Base-by-base conservation (phyloP, 768 basidiomycete species). In the Thelephora aurantiotincta region DNA sequence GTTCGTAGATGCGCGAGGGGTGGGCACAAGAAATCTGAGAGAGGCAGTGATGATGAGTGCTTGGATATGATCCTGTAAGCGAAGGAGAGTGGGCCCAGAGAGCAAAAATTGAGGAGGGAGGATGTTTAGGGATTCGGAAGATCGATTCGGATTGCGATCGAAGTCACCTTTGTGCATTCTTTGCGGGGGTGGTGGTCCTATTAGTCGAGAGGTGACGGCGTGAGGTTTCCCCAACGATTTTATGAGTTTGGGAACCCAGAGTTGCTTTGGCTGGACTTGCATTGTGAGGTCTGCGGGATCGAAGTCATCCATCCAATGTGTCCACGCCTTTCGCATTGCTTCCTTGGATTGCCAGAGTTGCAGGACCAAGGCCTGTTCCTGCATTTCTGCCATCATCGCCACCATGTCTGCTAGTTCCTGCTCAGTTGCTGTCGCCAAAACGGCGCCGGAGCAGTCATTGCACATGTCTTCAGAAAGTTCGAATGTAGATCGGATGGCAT, bases 71-170 rank as follows among this genome's bases (percentile, higher is more conserved):
- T 87, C 82, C 59, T 87, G 83, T 11, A 76, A 54, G 55, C 70
- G 72, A 37, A 80, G 57, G 0, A 85, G 65, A 5, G 67, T 59
- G 1, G 77, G 76, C 4, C 66, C 55, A 1, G 68, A 68, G 57
- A 85, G 77, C 54, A 84, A 74, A 51, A 85, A 73, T 33, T 77
- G 74, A 0, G 82, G 80, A 1, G 84, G 82, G 13, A 86, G 66
- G 18, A 52, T 49, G 50, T 83, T 80, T 6, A 52, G 48, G 47
- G 47, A 41, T 46, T 35, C 34, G 1, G 50, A 41, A 30, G 4
- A 4, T 30, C 26, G 26, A 30, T 9, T 30, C 26, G 26, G 9
- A 9, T 30, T 9, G 9, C 5, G 26, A 30, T 30, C 26, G 0
- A 37, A 23, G 11, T 50, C 51, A 18, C 19, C 33, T 22, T 44